Base-by-base conservation (phyloP, 352 stramenopile genomes). In the Phytophthora multivora region DNA sequence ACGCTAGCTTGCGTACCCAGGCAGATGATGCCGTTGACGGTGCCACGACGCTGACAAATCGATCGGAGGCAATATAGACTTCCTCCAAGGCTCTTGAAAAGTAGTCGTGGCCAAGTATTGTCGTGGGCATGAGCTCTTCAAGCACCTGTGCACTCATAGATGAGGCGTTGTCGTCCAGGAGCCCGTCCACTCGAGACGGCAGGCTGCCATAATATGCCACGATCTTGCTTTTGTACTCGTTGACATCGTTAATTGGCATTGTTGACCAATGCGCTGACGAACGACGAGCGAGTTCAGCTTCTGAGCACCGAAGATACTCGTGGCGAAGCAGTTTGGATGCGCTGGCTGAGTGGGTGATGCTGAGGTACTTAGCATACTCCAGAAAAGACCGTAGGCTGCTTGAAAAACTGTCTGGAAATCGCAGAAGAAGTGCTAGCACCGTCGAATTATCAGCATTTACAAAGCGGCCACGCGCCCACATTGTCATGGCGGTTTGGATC, bases 361-460 rank as follows among this genome's bases (percentile, higher is more conserved):
- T 51, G 8, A 91, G 52, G 47, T 79, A 92, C 51, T 80, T 84
- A 18, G 74, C 76, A 63, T 87, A 91, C 53, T 94, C 83, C 33
- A 90, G 48, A 33, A 92, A 88, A 12, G 63, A 78, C 2, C 76
- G 79, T 11, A 94, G 51, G 9, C 71, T 70, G 1, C 52, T 56
- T 9, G 79, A 61, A 49, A 89, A 71, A 4, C 65, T 63, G 30
- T 23, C 43, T 41, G 69, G 60, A 23, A 73, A 55, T 13, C 65
- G 59, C 21, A 84, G 50, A 40, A 87, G 48, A 51, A 84, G n/a
- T 15, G 21, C 46, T 31, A 88, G 48, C 30, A 77, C 41, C 8
- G 75, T 54, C 9, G 62, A 72, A 16, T 47, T 38, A 41, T 54
- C 79, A 2, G 61, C 40, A 67, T 73, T 67, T n/a, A 64, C 57